Percentiles rank a stretch among this genome's conserved stretches.
phyloP scores from a whole-genome alignment of 2,329 filamentous ascomycete genomes.

The Rosellinia necatrix region DNA sequence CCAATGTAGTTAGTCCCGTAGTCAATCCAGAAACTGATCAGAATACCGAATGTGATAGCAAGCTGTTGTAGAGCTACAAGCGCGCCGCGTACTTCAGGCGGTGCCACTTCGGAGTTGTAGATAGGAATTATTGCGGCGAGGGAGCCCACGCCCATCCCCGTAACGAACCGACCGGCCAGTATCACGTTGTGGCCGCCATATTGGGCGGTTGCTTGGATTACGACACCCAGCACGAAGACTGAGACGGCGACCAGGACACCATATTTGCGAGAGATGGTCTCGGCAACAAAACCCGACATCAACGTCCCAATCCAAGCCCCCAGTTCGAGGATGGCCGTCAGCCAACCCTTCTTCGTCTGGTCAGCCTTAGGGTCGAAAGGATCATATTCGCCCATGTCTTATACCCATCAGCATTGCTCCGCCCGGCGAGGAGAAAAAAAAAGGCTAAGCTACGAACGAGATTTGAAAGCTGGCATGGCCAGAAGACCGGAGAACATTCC shows the following conservation, averaged over 20 bases:
- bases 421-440: neutral
- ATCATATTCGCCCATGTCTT: slow-evolving; percentile 62
- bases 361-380: slow-evolving; percentile 49
- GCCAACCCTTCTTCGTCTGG: slow-evolving; percentile 61
- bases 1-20: slow-evolving; percentile 71
- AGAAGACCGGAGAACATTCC: slow-evolving; percentile 76
- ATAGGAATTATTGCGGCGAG: slow-evolving; percentile 70
- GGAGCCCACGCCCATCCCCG: slow-evolving; percentile 71
- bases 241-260: slow-evolving; percentile 67
- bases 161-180: slow-evolving; percentile 73
- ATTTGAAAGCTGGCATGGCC: slow-evolving; percentile 58
- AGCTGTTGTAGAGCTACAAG: slow-evolving; percentile 56
- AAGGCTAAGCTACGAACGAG: slow-evolving; percentile 46
- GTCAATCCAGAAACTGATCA: slow-evolving; percentile 68
- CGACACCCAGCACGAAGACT: slow-evolving; percentile 72
- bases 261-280: slow-evolving; percentile 70
- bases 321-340: slow-evolving; percentile 72
- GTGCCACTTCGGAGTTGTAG: slow-evolving; percentile 53
- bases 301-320: slow-evolving; percentile 78
- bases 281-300: slow-evolving; percentile 72
- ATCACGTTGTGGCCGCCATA: slow-evolving; percentile 62
- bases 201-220: slow-evolving; percentile 69
- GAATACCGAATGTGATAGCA: slow-evolving; percentile 64
- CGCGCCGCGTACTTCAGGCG: slow-evolving; percentile 48
- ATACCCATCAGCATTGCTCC: slow-evolving; percentile 5